Percentiles rank a stretch among this genome's conserved stretches.
Evolutionary conservation across 176 grass and related monocot species (phyloP).

Genomic region (Neostapfia colusana): DNA sequence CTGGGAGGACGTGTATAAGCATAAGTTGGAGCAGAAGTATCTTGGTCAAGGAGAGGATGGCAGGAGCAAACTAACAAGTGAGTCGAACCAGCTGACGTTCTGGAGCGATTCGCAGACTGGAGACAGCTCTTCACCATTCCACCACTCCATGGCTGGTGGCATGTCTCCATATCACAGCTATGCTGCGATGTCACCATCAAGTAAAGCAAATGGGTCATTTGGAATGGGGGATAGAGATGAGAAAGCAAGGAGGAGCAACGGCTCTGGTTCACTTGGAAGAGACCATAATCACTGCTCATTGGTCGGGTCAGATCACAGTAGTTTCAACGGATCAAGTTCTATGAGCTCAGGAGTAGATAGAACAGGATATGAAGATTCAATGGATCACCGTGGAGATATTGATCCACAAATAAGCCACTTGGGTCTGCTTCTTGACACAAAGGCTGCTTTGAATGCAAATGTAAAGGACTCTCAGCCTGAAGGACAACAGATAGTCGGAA

Average conservation of each 20-base stretch:
- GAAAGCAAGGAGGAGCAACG: conserved; percentile 44
- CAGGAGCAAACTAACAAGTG: conserved; percentile 68
- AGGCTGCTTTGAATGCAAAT: conserved; percentile 11
- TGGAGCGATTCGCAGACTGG: conserved; percentile 66
- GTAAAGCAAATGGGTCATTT: conserved; percentile 36
- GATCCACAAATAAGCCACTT: conserved; percentile 41
- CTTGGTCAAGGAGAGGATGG: conserved; percentile 50
- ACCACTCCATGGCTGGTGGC: conserved; percentile 47
- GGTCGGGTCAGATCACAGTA: conserved; percentile 42
- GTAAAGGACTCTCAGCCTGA: conserved; percentile 31
- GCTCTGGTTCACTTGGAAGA: conserved; percentile 51
- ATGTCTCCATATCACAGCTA: conserved; percentile 41
- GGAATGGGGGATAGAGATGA: conserved; percentile 47
- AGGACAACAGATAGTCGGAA: conserved; percentile 4
- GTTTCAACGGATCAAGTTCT: conserved; percentile 57
- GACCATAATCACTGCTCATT: conserved; percentile 48
- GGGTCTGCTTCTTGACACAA: conserved; percentile 25
- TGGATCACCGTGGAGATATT: conserved; percentile 40
- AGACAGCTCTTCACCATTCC: conserved; percentile 70
- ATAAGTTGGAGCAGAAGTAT: conserved; percentile 71
- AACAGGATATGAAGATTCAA: conserved; percentile 48
- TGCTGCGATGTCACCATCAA: conserved; percentile 34
- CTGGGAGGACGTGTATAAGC: conserved; percentile 84
- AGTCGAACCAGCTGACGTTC: conserved; percentile 79
- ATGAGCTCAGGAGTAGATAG: conserved; percentile 58